Evolutionary conservation across 2,329 filamentous ascomycete genomes (phyloP), one percentile per base, ranked within the genome.

Genomic region (Penicillium palitans): DNA sequence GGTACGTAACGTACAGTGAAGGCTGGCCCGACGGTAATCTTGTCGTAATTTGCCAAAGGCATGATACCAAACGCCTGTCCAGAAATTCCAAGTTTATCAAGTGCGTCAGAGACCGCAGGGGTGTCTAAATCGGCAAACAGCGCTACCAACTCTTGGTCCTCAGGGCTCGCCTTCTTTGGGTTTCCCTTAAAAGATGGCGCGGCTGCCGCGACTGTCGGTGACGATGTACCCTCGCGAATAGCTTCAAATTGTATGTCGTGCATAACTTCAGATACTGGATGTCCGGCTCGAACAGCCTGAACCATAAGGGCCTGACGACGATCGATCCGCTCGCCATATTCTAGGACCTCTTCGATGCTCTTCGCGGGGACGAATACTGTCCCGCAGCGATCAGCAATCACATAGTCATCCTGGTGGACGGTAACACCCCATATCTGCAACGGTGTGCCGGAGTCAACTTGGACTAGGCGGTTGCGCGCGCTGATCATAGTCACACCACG

Each of bases 401-500:
- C 63, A 51, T 66, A 67, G 45, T 67, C 65, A 13, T 63, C 59
- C 44, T 64, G 52, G 9, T 61, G 45, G 27, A 64, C 61, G 0
- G 55, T 63, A 12, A 65, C 52, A 3, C 62, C 65, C 12, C 55
- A 57, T 2, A 67, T 49, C 44, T 60, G 52, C 7, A 64, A 63
- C 19, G 62, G 73, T 41, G 50, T 72, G 59, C 44, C 70, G 46
- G 40, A 77, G 63, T 56, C 75, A 61, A 58, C 56, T 55, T 71
- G 68, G 57, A 74, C 69, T n/a, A 73, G n/a, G 42, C 69, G 59
- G 27, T 70, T 70, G 12, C 70, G 68, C 5, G 69, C 70, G 46
- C 72, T 72, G 53, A 74, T 67, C 68, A 74, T 74, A 0, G 65
- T 70, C 8, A 71, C 66, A 0, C 70, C 71, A 2, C 67, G 66